Conservation (phyloP, 192 early-diverging fungal species). For the Backusella sp. region DNA sequence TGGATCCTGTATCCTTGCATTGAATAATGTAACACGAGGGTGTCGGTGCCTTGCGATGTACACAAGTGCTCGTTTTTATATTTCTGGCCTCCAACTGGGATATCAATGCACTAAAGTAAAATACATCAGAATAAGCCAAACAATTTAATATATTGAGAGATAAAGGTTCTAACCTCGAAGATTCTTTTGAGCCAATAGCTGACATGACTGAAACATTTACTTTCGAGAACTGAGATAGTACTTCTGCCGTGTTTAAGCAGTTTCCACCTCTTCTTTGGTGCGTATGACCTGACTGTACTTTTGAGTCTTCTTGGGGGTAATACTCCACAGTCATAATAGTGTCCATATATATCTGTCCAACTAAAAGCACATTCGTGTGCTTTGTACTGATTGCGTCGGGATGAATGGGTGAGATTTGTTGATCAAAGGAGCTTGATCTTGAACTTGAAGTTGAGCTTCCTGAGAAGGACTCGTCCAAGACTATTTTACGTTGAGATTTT, state of each 20-base stretch:
- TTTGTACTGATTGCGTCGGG: background rate
- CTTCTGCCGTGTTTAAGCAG: slow-evolving; percentile 53
- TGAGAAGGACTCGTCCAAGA: background rate
- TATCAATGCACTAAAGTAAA: slow-evolving; percentile 30
- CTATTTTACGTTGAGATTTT: background rate
- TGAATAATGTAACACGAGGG: slow-evolving; percentile 58
- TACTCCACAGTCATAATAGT: slow-evolving; percentile 59
- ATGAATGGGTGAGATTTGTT: slow-evolving; percentile 3
- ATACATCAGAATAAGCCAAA: background rate
- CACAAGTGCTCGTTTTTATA: slow-evolving; percentile 47
- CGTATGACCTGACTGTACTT: slow-evolving; percentile 52
- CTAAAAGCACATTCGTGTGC: slow-evolving; percentile 30
- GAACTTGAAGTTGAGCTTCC: background rate
- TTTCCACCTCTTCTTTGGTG: slow-evolving; percentile 69
- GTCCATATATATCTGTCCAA: slow-evolving; percentile 62
- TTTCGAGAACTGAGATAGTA: slow-evolving; percentile 51
- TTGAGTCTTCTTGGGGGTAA: slow-evolving; percentile 61
- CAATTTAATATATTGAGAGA: no score
- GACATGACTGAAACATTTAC: slow-evolving; percentile 49
- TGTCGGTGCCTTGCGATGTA: slow-evolving; percentile 33
- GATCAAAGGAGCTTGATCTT: slow-evolving; percentile 9
- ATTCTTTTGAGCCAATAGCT: slow-evolving; percentile 43
- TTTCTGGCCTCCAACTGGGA: slow-evolving; percentile 36
- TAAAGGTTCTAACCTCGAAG: slow-evolving; percentile 31
- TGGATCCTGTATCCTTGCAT: slow-evolving; percentile 42